A percentile compares a stretch with the other conserved stretches of the same genome.
These are phyloP conservation scores for Sporothrix globosa DNA, from an alignment of 2,329 filamentous ascomycete genomes.

Conservation along the genomic window DNA sequence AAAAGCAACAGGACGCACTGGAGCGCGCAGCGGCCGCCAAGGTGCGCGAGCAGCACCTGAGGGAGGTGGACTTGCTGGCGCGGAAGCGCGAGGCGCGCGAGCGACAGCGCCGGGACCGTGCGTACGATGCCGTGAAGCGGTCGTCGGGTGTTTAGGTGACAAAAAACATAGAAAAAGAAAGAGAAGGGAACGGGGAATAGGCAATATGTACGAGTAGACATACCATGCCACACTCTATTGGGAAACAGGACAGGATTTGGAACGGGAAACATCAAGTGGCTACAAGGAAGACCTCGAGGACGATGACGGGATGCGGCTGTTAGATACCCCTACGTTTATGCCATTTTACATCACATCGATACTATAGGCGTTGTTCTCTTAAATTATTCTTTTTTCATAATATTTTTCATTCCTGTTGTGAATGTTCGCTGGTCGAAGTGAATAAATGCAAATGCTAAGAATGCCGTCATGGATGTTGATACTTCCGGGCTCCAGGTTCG, in stretches of 20 bases:
- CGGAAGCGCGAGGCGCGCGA: slow-evolving; percentile 22
- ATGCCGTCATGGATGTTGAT: not conserved
- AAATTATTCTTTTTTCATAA: no score
- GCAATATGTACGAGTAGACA: not conserved
- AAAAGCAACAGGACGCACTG: slow-evolving; percentile 23
- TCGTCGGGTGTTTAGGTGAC: not conserved
- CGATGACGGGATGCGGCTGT: not conserved
- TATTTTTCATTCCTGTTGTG: no score
- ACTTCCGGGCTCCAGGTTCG: not conserved
- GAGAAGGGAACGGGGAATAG: not conserved
- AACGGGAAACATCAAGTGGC: not conserved
- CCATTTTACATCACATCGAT: not conserved
- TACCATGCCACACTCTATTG: no score
- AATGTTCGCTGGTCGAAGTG: not conserved
- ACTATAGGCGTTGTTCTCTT: not conserved
- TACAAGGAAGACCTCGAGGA: not conserved
- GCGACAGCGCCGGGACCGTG: slow-evolving; percentile 9
- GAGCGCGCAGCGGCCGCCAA: slow-evolving; percentile 27
- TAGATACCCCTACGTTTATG: slow-evolving; percentile 16
- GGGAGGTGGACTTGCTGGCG: slow-evolving; percentile 27
- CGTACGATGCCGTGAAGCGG: not conserved
- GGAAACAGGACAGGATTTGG: no score
- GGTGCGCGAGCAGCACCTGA: slow-evolving; percentile 25
- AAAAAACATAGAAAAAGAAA: not conserved
- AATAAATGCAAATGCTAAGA: slow-evolving; percentile 16